These are phyloP conservation scores for Solanum pinnatisectum DNA, from an alignment of 257 asterid species.

Conservation along the genomic window DNA sequence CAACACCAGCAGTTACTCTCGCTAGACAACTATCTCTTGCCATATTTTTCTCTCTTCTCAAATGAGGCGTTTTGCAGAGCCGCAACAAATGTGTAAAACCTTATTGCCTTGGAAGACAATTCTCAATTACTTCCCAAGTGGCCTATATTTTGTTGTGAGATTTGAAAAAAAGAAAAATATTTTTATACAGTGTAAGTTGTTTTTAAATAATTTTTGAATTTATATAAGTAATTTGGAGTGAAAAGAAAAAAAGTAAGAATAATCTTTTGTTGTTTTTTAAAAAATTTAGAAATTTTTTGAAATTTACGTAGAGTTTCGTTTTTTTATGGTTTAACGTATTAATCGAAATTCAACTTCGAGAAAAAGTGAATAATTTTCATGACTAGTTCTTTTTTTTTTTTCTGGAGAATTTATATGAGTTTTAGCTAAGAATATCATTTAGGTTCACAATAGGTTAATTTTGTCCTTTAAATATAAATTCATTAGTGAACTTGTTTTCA, in stretches of 20 bases:
- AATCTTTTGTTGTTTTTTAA: neutral
- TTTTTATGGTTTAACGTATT: too few species aligned
- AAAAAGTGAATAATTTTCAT: too few species aligned
- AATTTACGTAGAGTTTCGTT: too few species aligned
- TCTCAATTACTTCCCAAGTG: neutral
- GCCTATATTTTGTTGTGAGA: too few species aligned
- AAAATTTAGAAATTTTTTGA: too few species aligned
- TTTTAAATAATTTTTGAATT: too few species aligned
- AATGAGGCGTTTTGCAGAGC: neutral
- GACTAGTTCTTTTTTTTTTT: too few species aligned
- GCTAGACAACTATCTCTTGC: conserved; percentile 72
- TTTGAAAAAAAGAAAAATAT: too few species aligned
- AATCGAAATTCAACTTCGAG: neutral
- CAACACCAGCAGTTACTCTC: conserved; percentile 54
- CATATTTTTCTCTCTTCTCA: conserved; percentile 21
- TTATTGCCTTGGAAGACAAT: neutral
- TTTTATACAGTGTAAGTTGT: neutral
- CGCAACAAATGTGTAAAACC: neutral
- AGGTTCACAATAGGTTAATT: neutral
- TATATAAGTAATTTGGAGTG: neutral
- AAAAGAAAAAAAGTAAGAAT: too few species aligned
- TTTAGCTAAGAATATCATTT: too few species aligned
- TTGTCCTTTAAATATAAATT: too few species aligned
- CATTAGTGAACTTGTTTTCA: too few species aligned
- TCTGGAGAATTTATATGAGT: neutral